Percentiles rank a stretch among this genome's conserved stretches.
Evolutionary conservation across 176 grass and related monocot genomes (phyloP).

Genomic region (Aegilops bicornis): DNA sequence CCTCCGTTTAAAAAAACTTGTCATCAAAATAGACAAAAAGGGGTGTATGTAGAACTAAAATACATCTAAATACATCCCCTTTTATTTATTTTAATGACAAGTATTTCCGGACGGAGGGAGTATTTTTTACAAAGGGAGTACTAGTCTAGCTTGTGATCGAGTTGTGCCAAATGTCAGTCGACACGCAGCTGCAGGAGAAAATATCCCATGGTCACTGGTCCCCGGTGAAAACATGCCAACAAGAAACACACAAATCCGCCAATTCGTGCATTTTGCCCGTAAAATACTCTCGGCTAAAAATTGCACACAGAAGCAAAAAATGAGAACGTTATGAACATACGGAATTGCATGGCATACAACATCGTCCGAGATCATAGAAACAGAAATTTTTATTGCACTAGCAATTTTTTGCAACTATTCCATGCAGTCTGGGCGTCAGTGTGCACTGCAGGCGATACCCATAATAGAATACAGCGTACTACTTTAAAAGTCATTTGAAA

Average conservation of each 20-base stretch:
- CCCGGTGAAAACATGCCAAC: background rate
- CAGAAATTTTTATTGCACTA: background rate
- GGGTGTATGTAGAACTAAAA: no score
- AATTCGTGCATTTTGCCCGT: no score
- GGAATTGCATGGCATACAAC: background rate
- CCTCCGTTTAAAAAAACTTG: no score
- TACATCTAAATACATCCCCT: no score
- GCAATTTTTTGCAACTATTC: background rate
- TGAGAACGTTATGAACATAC: background rate
- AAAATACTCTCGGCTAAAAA: no score
- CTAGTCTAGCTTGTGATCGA: no score
- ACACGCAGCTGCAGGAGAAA: background rate
- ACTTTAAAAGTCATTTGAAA: background rate
- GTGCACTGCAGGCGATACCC: background rate
- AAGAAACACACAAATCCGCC: background rate
- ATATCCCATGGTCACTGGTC: background rate
- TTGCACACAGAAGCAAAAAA: background rate
- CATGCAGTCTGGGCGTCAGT: background rate
- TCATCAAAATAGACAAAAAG: no score
- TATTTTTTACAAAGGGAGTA: no score
- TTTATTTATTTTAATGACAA: no score
- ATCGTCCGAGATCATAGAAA: background rate
- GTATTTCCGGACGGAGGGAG: no score
- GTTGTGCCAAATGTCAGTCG: background rate
- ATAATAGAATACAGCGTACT: background rate